Percentiles rank a stretch among this genome's conserved stretches.
Conservation (phyloP, 805 yeast genomes). For the Candida taoyuanica region DNA sequence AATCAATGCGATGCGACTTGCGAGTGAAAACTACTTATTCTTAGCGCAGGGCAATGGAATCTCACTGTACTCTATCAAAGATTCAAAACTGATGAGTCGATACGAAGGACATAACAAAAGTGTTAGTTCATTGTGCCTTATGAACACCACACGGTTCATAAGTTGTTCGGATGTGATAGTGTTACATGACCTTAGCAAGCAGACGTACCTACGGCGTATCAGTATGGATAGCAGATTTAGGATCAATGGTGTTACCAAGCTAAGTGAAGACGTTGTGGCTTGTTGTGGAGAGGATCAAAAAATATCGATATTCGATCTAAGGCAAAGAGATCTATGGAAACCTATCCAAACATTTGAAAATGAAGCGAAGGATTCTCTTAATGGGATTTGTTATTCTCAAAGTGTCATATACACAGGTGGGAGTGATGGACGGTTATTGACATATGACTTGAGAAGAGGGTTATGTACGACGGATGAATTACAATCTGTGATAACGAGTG, state of each 20-base stretch:
- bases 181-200: slow-evolving; percentile 12
- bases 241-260: slow-evolving; percentile 10
- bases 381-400: slow-evolving; percentile 6
- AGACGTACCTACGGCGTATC: slow-evolving; percentile 10
- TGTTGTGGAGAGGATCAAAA: slow-evolving; percentile 20
- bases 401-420: slow-evolving; percentile 16
- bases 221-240: slow-evolving; percentile 8
- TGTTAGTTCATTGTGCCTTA: not conserved
- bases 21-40: not conserved
- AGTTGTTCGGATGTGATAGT: slow-evolving; percentile 16
- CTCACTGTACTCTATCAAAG: not conserved
- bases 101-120: not conserved
- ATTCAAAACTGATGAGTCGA: not conserved
- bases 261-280: slow-evolving; percentile 15
- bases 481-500: slow-evolving; percentile 2
- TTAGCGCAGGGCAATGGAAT: not conserved
- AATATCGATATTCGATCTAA: slow-evolving; percentile 13
- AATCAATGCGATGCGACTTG: not conserved
- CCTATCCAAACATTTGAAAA: slow-evolving; percentile 32
- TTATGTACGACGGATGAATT: slow-evolving; percentile 4
- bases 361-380: slow-evolving; percentile 30
- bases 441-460: slow-evolving; percentile 22
- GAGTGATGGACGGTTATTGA: slow-evolving; percentile 21
- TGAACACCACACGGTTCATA: not conserved
- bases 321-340: slow-evolving; percentile 13